Evolutionary conservation across 306 rosid species (phyloP).

Genomic region (Medicago arabica): DNA sequence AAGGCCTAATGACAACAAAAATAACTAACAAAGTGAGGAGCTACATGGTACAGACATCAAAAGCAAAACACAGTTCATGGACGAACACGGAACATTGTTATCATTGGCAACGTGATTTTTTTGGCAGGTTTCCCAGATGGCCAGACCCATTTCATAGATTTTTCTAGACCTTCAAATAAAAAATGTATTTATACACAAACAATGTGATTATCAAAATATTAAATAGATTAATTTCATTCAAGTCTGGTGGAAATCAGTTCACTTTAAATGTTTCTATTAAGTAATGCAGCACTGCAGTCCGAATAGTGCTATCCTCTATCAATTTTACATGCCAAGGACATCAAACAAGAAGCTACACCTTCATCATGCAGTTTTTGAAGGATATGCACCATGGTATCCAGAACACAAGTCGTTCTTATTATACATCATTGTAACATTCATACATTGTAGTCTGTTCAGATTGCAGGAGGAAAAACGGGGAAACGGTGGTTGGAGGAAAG

Average conservation of each 20-base stretch:
- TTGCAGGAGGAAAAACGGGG: neutral
- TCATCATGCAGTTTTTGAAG: conserved; percentile 15
- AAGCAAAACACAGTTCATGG: too few species aligned
- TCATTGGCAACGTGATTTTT: neutral
- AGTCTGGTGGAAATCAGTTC: conserved; percentile 1
- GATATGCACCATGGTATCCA: conserved; percentile 4
- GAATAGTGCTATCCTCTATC: neutral
- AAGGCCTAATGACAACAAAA: conserved; percentile 19
- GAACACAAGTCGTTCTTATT: neutral
- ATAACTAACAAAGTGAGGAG: too few species aligned
- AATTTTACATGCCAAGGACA: conserved; percentile 25
- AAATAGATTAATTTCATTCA: conserved; percentile 8
- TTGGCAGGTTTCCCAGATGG: neutral
- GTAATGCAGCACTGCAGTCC: neutral
- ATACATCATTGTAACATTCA: neutral
- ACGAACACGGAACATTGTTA: neutral
- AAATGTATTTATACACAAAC: conserved; percentile 16
- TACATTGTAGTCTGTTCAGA: neutral
- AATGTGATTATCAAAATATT: conserved; percentile 2
- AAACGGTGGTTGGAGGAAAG: neutral
- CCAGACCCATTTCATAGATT: conserved; percentile 19
- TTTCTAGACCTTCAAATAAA: conserved; percentile 13
- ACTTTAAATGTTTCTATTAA: neutral
- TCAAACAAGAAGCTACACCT: conserved; percentile 19
- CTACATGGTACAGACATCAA: too few species aligned